Conservation (phyloP, 305 asterid species). For the Andrographis paniculata region DNA sequence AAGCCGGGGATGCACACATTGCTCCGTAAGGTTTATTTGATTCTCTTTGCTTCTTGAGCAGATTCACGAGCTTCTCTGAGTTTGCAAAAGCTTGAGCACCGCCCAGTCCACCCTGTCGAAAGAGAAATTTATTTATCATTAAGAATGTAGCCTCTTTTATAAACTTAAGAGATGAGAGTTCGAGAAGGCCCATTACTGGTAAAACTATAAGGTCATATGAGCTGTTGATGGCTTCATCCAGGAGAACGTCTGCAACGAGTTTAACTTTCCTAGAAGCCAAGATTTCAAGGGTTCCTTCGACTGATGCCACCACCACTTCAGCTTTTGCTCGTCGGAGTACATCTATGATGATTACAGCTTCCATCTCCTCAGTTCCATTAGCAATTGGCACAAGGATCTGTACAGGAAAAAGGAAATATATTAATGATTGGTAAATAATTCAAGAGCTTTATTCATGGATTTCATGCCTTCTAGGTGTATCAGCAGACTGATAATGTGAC, state of each 20-base stretch:
- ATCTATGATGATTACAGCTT: conserved; percentile 79
- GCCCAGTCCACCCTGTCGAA: conserved; percentile 81
- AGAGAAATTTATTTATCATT: conserved; percentile 3
- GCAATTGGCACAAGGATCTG: conserved; percentile 98
- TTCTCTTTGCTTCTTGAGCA: conserved; percentile 75
- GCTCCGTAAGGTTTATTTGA: conserved; percentile 70
- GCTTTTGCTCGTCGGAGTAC: conserved; percentile 90
- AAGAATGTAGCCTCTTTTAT: conserved; percentile 4
- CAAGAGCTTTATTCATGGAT: too few species aligned
- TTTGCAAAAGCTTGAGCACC: conserved; percentile 87
- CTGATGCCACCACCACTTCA: conserved; percentile 46
- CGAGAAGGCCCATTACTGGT: conserved; percentile 42
- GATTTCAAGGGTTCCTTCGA: conserved; percentile 64
- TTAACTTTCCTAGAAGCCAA: conserved; percentile 89
- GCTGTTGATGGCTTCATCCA: conserved; percentile 52
- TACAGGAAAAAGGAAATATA: background rate
- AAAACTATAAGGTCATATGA: conserved; percentile 73
- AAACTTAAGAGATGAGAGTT: conserved; percentile 2
- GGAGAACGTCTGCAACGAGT: conserved; percentile 74
- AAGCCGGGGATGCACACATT: conserved; percentile 94
- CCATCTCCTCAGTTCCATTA: conserved; percentile 95
- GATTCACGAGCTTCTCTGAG: conserved; percentile 61
- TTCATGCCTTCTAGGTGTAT: too few species aligned
- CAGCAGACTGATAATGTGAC: too few species aligned
- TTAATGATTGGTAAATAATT: too few species aligned